Evolutionary conservation across 1,139 yeast genomes (phyloP).

Genomic region (Saccharomyces hybrid): DNA sequence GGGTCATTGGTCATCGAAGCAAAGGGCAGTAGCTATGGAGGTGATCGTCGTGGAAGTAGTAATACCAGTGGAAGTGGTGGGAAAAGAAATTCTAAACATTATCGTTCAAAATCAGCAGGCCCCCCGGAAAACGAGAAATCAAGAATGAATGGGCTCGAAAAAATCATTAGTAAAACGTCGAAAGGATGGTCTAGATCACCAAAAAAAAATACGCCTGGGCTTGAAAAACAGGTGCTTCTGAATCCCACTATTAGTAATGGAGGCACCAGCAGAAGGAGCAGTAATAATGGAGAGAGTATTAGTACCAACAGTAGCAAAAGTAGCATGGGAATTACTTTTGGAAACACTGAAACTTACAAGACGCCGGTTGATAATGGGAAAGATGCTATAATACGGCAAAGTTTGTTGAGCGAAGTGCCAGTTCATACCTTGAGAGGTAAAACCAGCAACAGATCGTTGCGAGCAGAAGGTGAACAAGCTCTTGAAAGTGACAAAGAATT

Average conservation of each 20-base stretch:
- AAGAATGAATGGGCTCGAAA: constrained; percentile 16
- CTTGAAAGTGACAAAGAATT: not conserved
- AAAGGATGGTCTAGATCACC: constrained; percentile 21
- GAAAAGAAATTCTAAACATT: constrained; percentile 2
- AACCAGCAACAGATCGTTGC: not conserved
- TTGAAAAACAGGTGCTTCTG: constrained; percentile 1
- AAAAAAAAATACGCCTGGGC: not conserved
- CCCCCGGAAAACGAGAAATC: constrained; percentile 9
- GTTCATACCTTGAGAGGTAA: constrained; percentile 5
- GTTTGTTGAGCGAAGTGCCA: constrained; percentile 9
- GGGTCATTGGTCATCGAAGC: not conserved
- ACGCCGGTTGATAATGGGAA: constrained; percentile 3
- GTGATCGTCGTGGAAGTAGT: not conserved
- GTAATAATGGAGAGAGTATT: not conserved
- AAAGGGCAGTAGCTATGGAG: not conserved
- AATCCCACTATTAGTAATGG: constrained; percentile 5
- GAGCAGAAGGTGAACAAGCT: constrained; percentile 1
- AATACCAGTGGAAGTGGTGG: not conserved
- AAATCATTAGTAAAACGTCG: constrained; percentile 17
- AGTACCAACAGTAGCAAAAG: not conserved
- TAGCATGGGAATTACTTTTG: not conserved
- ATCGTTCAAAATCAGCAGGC: constrained; percentile 4
- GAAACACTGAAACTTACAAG: not conserved
- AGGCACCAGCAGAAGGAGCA: constrained; percentile 4
- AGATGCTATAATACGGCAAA: not conserved